Evolutionary conservation across 495 filamentous ascomycete species (phyloP).

Genomic region (Talaromyces liani): DNA sequence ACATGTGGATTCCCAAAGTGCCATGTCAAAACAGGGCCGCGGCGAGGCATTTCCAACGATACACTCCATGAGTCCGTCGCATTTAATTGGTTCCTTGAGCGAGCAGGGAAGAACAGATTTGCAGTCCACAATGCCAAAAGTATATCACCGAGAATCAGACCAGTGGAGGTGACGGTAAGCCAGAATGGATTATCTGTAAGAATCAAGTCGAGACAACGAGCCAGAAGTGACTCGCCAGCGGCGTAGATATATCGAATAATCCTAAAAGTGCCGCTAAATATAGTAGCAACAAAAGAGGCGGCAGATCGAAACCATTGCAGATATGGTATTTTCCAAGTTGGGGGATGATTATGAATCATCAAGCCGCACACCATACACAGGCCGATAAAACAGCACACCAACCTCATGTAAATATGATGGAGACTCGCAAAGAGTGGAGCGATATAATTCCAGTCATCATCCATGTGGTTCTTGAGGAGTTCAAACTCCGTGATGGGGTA

Average conservation of each 20-base stretch:
- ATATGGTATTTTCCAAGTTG: background rate
- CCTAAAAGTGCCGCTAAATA: background rate
- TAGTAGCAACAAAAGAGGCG: background rate
- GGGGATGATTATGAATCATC: slow-evolving; percentile 1
- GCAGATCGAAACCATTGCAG: background rate
- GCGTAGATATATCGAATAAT: background rate
- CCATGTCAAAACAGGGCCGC: background rate
- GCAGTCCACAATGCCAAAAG: background rate
- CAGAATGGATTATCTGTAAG: background rate
- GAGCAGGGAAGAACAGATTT: background rate
- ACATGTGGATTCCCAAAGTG: background rate
- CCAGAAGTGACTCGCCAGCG: background rate
- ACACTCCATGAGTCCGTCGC: background rate
- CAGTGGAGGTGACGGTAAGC: background rate
- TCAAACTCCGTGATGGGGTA: background rate
- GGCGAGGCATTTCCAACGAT: background rate
- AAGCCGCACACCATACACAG: background rate
- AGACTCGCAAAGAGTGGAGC: background rate
- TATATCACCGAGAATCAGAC: background rate
- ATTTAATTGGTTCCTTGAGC: background rate
- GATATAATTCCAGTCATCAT: background rate
- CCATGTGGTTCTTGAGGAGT: background rate
- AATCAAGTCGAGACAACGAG: background rate
- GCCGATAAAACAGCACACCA: background rate
- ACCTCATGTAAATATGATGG: background rate